phyloP scores from a whole-genome alignment of 371 early-diverging fungal genomes.

The Circinella umbellata region DNA sequence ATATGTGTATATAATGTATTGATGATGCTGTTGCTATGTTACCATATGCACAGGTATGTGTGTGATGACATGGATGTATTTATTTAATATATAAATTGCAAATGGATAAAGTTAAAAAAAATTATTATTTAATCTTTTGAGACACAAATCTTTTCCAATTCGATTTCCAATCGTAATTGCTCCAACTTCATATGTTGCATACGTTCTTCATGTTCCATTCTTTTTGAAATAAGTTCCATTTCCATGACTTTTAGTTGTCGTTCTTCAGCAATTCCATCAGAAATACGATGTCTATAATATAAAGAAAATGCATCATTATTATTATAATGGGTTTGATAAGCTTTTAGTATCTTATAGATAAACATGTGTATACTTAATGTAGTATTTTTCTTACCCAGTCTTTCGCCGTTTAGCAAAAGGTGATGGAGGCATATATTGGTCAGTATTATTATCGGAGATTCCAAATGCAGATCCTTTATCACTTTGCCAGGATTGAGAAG shows the following conservation, averaged over 20 bases:
- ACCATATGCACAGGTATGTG: too few relatives aligned
- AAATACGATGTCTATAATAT: conserved; percentile 12
- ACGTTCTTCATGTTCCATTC: conserved; percentile 45
- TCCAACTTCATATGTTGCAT: conserved; percentile 47
- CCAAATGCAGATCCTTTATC: not conserved
- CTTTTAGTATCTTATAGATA: not conserved
- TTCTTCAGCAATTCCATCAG: conserved; percentile 22
- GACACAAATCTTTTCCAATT: conserved; percentile 31
- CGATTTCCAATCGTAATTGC: conserved; percentile 41
- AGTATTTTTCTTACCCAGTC: conserved; percentile 11
- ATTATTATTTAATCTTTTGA: not conserved
- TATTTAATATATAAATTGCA: not conserved
- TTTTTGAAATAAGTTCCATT: conserved; percentile 28
- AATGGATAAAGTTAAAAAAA: not conserved
- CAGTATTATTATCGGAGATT: not conserved
- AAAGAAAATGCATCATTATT: too few relatives aligned
- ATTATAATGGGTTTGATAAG: not conserved
- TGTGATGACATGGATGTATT: not conserved
- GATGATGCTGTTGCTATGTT: not conserved
- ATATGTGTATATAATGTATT: too few relatives aligned
- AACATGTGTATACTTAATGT: not conserved
- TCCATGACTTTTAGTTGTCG: conserved; percentile 25
- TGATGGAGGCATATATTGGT: not conserved
- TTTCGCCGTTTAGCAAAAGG: conserved; percentile 16
- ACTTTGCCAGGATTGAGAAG: not conserved